Conservation (phyloP, 2,329 filamentous ascomycete genomes). For the Aureobasidium lini region DNA sequence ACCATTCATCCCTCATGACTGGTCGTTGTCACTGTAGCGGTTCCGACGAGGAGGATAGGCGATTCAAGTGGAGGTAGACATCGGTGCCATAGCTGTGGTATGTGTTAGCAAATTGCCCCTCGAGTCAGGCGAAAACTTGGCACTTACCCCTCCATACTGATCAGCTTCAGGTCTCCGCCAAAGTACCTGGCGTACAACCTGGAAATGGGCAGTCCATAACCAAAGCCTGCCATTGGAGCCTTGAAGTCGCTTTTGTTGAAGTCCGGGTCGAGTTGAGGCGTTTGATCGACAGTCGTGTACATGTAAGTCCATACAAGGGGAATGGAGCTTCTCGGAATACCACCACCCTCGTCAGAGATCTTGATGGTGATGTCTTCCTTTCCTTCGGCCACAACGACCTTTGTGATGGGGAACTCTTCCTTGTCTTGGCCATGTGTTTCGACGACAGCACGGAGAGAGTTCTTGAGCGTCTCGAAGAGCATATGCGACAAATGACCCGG, state of each 20-base stretch:
- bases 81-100: conserved; percentile 81
- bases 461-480: conserved; percentile 99
- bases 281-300: conserved; percentile 98
- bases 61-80: conserved; percentile 95
- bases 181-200: conserved; percentile 94
- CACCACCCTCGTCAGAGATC: conserved; percentile 91
- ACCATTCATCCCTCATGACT: conserved; percentile 71
- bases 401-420: conserved; percentile 91
- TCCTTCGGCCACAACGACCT: conserved; percentile 94
- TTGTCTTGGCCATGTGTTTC: conserved; percentile 92
- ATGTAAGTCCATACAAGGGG: conserved; percentile 99
- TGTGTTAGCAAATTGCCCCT: conserved; percentile 18
- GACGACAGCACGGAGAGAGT: conserved; percentile 92
- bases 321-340: conserved; percentile 86
- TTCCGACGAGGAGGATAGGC: conserved; percentile 89
- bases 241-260: conserved; percentile 99
- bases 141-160: conserved; percentile 96
- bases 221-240: conserved; percentile 97
- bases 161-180: conserved; percentile 91
- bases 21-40: conserved; percentile 88
- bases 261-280: conserved; percentile 88
- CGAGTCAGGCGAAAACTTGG: background rate
- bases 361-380: conserved; percentile 99
- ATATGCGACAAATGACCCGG: conserved; percentile 98
- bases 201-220: conserved; percentile 94